phyloP scores from a whole-genome alignment of 2,329 filamentous ascomycete species.

The Hirsutella rhossiliensis region DNA sequence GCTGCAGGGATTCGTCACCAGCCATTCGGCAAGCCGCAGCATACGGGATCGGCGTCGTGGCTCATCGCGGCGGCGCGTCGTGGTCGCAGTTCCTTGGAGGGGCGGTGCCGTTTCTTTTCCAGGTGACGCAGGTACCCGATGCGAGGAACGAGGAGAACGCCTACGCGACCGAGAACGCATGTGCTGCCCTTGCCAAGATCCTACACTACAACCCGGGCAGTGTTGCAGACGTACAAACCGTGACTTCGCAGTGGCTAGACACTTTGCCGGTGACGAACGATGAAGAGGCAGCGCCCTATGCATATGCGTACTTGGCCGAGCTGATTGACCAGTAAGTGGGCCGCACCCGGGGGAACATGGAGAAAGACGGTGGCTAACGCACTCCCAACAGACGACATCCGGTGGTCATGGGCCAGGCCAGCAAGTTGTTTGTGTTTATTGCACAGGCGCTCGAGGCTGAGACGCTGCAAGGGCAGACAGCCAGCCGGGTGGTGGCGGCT shows the following conservation, averaged over 20 bases:
- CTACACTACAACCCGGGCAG: conserved; percentile 76
- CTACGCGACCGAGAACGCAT: conserved; percentile 95
- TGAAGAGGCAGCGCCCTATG: conserved; percentile 93
- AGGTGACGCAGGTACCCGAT: conserved; percentile 68
- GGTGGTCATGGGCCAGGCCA: conserved; percentile 62
- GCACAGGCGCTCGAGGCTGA: conserved; percentile 84
- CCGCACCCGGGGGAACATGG: not conserved
- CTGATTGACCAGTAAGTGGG: conserved; percentile 82
- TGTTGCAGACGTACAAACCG: conserved; percentile 62
- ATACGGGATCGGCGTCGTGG: conserved; percentile 91
- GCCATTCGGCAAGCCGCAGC: conserved; percentile 92
- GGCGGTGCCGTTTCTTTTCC: conserved; percentile 71
- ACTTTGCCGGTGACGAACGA: conserved; percentile 89
- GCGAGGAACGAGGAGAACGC: conserved; percentile 86
- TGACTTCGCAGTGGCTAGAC: conserved; percentile 77
- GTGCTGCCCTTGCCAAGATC: conserved; percentile 92
- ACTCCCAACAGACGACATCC: conserved; percentile 62
- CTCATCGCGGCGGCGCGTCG: conserved; percentile 74
- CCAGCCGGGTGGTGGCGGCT: conserved; percentile 61
- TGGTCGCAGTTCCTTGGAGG: conserved; percentile 83
- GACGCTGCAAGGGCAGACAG: conserved; percentile 75
- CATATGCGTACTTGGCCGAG: conserved; percentile 83
- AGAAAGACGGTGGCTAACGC: conserved; percentile 13
- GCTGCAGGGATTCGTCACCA: conserved; percentile 74
- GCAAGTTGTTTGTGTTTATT: conserved; percentile 74